Base-by-base conservation (phyloP, 2,329 filamentous ascomycete genomes). In the Arthrobotrys iridis region DNA sequence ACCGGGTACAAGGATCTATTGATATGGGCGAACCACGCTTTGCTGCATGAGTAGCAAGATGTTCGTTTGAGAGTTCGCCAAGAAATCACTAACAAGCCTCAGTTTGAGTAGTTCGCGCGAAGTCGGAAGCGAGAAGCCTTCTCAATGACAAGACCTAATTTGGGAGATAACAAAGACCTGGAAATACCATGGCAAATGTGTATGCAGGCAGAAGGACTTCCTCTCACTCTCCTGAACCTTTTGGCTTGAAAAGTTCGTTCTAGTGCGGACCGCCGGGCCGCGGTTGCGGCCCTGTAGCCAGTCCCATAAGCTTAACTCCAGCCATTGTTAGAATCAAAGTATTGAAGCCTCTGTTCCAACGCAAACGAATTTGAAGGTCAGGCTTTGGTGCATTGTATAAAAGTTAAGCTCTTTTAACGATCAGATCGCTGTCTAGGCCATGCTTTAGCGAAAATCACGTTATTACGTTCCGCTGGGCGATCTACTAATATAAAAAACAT, bases 361-460 rank as follows among this genome's bases (percentile, higher is more conserved):
- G 37, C 50, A 8, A n/a, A 7, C 30, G 26, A 35, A 15, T 30
- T 59, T 5, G 22, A 20, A 18, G 43, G 33, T 13, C 33, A 1
- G 18, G 15, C 30, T 26, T 1, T 22, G 7, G 50, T 43, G 37
- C 41, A 28, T 20, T 24, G 18, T 6, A 5, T 59, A 20, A 43
- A 43, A 43, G n/a, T 59, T 45, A 59, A 43, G 55, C 40, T 28
- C 40, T 45, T 59, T 55, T 30, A 18, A 22, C 41, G 55, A 41
- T 41, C 37, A 22, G 35, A 55, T 45, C 65, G 55, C 11, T 70
- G 55, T 52, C 18, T 62, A 33, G 30, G 28, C 24, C 46, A 20
- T 63, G 57, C 57, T 45, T 71, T 71, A 71, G 66, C 66, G 66
- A 71, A 57, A 41, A 71, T 64, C 66, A 60, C 66, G 37, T 71